Percentiles rank a stretch among this genome's conserved stretches.
Conservation (phyloP, 2,329 filamentous ascomycete species). For the Aspergillus ruber region DNA sequence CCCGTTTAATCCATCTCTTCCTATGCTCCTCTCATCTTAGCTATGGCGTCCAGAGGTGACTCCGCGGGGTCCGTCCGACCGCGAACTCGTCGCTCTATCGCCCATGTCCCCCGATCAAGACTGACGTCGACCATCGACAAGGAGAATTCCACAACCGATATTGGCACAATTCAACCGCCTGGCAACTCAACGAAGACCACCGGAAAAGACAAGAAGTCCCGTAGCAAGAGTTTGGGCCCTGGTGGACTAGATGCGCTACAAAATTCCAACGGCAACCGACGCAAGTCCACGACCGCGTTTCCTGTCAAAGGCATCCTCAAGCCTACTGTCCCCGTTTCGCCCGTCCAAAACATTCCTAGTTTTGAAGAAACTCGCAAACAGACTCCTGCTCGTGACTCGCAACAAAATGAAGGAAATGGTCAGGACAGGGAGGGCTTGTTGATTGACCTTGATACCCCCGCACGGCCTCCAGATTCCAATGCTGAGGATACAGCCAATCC, state of each 20-base stretch:
- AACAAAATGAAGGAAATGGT: slow-evolving; percentile 13
- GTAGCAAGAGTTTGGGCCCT: slow-evolving; percentile 94
- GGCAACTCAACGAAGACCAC: slow-evolving; percentile 30
- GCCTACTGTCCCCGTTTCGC: slow-evolving; percentile 60
- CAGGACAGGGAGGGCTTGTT: slow-evolving; percentile 27
- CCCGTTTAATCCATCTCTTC: neutral
- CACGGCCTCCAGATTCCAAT: slow-evolving; percentile 23
- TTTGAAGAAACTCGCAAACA: slow-evolving; percentile 47
- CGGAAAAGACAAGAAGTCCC: slow-evolving; percentile 56
- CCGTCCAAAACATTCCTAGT: slow-evolving; percentile 60
- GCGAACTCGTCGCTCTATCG: slow-evolving; percentile 64
- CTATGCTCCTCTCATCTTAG: slow-evolving; percentile 1
- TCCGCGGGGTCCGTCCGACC: slow-evolving; percentile 26
- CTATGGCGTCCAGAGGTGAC: slow-evolving; percentile 32
- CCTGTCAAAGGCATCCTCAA: slow-evolving; percentile 70
- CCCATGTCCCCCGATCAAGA: slow-evolving; percentile 50
- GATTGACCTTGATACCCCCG: slow-evolving; percentile 40
- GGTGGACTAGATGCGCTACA: slow-evolving; percentile 80
- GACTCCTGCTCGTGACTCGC: slow-evolving; percentile 29
- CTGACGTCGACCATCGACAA: slow-evolving; percentile 52
- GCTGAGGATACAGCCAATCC: slow-evolving; percentile 43
- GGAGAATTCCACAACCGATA: slow-evolving; percentile 69
- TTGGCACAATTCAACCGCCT: slow-evolving; percentile 42
- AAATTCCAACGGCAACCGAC: slow-evolving; percentile 66
- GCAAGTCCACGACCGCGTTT: slow-evolving; percentile 49